These are phyloP conservation scores for Trichoderma pleuroti DNA, from an alignment of 2,329 filamentous ascomycete genomes.

Conservation along the genomic window DNA sequence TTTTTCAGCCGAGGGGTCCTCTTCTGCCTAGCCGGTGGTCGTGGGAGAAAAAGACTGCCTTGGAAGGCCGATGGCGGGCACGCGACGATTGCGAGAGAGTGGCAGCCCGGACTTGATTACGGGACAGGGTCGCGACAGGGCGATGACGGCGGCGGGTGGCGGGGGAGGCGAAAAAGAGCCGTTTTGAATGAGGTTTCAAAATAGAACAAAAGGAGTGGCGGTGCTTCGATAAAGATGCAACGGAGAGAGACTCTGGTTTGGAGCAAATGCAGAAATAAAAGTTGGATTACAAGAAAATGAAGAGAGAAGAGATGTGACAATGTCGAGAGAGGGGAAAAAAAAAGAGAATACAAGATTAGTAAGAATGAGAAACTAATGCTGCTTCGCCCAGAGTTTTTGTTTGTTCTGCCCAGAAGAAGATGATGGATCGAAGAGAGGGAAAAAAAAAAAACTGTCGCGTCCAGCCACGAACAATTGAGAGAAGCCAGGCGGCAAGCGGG, in stretches of 20 bases:
- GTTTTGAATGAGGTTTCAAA: neutral
- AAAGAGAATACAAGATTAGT: neutral
- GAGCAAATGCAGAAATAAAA: neutral
- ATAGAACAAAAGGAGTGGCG: constrained; percentile 16
- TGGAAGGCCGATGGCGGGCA: constrained; percentile 16
- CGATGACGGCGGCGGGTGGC: constrained; percentile 17
- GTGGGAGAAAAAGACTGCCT: neutral
- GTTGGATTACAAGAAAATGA: neutral
- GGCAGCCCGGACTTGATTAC: neutral
- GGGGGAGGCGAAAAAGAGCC: constrained; percentile 14
- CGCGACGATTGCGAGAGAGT: constrained; percentile 7
- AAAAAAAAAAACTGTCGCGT: constrained; percentile 1
- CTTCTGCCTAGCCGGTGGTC: constrained; percentile 2
- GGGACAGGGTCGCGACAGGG: constrained; percentile 15
- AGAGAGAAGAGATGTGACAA: neutral
- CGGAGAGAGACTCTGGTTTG: neutral
- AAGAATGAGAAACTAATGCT: neutral
- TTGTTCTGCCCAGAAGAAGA: neutral
- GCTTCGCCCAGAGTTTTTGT: neutral
- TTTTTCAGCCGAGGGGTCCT: constrained; percentile 7
- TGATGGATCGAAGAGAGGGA: neutral
- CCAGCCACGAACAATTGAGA: neutral
- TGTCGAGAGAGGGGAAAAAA: neutral
- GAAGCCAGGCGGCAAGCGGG: neutral
- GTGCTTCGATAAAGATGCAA: neutral